Conservation (phyloP, 306 rosid genomes). For the Acacia crassicarpa region DNA sequence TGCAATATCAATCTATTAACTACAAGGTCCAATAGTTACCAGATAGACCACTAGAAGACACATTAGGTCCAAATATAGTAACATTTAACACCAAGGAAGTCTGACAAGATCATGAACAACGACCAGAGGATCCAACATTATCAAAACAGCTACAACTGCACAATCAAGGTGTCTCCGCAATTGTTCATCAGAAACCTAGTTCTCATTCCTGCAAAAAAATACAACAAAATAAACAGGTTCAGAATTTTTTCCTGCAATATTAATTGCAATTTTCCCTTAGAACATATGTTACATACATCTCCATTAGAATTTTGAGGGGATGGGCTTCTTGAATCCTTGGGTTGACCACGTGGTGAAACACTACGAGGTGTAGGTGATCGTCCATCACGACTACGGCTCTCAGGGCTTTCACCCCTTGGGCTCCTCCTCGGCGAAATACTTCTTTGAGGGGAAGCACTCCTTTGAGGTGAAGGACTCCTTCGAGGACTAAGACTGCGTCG, state of each 20-base stretch:
- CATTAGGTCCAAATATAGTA: slow-evolving; percentile 39
- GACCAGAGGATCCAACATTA: slow-evolving; percentile 39
- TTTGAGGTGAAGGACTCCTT: slow-evolving; percentile 52
- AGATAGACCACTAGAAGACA: slow-evolving; percentile 33
- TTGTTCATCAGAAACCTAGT: neutral
- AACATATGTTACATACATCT: slow-evolving; percentile 55
- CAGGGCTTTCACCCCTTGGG: slow-evolving; percentile 59
- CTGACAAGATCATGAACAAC: slow-evolving; percentile 44
- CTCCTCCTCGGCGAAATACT: slow-evolving; percentile 54
- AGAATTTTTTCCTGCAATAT: neutral
- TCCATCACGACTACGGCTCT: slow-evolving; percentile 47
- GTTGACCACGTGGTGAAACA: slow-evolving; percentile 57
- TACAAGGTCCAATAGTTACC: slow-evolving; percentile 39
- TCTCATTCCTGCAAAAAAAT: slow-evolving; percentile 48
- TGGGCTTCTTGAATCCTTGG: slow-evolving; percentile 56
- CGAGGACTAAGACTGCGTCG: slow-evolving; percentile 59
- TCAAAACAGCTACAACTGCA: slow-evolving; percentile 44
- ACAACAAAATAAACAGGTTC: neutral
- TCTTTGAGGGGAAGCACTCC: slow-evolving; percentile 55
- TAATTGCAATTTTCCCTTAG: neutral
- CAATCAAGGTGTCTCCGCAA: slow-evolving; percentile 28
- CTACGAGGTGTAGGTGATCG: slow-evolving; percentile 56
- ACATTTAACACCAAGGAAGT: slow-evolving; percentile 45
- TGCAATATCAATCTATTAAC: slow-evolving; percentile 38
- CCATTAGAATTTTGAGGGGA: slow-evolving; percentile 59